Conservation (phyloP, 257 asterid genomes). For the Lycium ferocissimum region DNA sequence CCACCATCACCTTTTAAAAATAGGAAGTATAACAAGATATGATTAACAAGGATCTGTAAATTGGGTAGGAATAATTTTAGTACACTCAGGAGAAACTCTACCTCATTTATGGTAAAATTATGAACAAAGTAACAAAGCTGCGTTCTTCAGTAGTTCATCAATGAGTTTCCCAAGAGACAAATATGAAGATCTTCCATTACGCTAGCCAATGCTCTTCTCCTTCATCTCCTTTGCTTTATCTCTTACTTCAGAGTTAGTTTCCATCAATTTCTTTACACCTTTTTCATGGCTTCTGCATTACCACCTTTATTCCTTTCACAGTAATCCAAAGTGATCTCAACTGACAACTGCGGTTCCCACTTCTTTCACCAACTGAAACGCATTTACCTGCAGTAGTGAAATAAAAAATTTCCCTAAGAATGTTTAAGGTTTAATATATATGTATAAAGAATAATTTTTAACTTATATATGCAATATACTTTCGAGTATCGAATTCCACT, state of each 20-base stretch:
- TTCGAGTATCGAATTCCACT: too few relatives aligned
- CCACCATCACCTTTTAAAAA: too few relatives aligned
- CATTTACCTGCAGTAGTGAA: conserved; percentile 46
- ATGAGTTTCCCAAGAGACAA: conserved; percentile 40
- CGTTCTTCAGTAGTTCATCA: conserved; percentile 31
- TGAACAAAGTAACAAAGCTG: not conserved
- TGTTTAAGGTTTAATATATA: too few relatives aligned
- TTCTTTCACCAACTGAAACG: conserved; percentile 64
- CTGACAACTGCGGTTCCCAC: conserved; percentile 55
- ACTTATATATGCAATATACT: too few relatives aligned
- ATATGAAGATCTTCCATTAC: conserved; percentile 50
- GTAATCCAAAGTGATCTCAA: conserved; percentile 48
- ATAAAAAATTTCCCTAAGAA: too few relatives aligned
- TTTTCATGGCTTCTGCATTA: conserved; percentile 46
- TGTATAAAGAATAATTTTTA: too few relatives aligned
- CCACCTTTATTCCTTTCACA: conserved; percentile 38
- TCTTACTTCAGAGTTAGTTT: conserved; percentile 42
- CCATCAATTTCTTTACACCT: conserved; percentile 55
- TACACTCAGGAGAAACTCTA: not conserved
- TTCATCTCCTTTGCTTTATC: conserved; percentile 45
- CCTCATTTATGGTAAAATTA: not conserved
- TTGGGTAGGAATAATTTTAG: not conserved
- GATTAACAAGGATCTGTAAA: not conserved
- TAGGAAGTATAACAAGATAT: not conserved
- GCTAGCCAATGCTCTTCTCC: conserved; percentile 47